Conservation (phyloP, 176 grass and related monocot genomes). For the Aegilops longissima region DNA sequence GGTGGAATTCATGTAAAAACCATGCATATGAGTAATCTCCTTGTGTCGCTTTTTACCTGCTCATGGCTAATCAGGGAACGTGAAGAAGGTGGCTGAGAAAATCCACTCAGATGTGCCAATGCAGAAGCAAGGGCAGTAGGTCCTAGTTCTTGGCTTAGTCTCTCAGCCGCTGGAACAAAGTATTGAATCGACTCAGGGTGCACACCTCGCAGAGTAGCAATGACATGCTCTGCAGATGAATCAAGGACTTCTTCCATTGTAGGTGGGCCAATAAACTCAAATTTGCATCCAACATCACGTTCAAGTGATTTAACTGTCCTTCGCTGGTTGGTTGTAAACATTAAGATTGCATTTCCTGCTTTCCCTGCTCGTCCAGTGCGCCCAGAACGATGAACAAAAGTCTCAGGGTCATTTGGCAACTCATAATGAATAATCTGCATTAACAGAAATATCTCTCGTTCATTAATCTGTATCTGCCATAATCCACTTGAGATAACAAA, state of each 20-base stretch:
- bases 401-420: conserved; percentile 94
- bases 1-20: conserved; percentile 13
- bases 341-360: conserved; percentile 87
- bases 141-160: conserved; percentile 69
- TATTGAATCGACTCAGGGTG: conserved; percentile 72
- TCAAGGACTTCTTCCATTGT: conserved; percentile 73
- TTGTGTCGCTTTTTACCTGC: conserved; percentile 50
- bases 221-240: conserved; percentile 92
- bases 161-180: conserved; percentile 74
- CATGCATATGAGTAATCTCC: conserved; percentile 15
- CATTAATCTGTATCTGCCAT: background rate
- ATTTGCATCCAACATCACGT: conserved; percentile 83
- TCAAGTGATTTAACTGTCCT: conserved; percentile 95
- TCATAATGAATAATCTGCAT: conserved; percentile 97
- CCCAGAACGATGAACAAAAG: conserved; percentile 98
- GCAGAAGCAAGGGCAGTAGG: conserved; percentile 86
- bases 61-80: conserved; percentile 92
- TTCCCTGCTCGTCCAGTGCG: conserved; percentile 98
- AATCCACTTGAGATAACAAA: background rate
- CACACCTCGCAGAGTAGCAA: conserved; percentile 80
- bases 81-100: conserved; percentile 92
- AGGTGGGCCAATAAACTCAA: conserved; percentile 84
- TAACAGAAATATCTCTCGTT: conserved; percentile 24
- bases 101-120: conserved; percentile 97
- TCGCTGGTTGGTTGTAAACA: conserved; percentile 91